Base-by-base conservation (phyloP, 1,139 yeast genomes). In the Hansenula sp. region DNA sequence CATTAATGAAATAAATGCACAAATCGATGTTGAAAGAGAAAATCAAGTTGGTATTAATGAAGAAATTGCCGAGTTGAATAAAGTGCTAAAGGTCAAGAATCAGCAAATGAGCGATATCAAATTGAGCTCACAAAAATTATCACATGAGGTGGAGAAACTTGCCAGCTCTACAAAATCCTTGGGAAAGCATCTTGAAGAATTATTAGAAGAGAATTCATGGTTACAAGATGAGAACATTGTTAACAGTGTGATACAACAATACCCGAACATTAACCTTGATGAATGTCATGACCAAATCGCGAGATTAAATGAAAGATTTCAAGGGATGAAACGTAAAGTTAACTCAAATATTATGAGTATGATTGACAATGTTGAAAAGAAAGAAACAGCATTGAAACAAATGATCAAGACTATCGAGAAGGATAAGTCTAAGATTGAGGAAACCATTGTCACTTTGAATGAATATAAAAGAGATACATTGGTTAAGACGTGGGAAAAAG, bases 351-450 rank as follows among this genome's bases (percentile, higher is more conserved):
- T 93, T 50, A 88, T 91, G 91, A 82, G 84, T 56, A 87, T 90
- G 89, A 89, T 94, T 53, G 98, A 91, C 57, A 87, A 84, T 52
- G 96, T 90, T 18, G 97, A 91, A 61, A 87, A 85, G 72, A 89
- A 90, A 60, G 98, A 91, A 61, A 66, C 74, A 2, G 75, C 93
- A 9, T 72, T 94, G 55, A 83, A 80, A 54, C 77, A 79, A 9
- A 90, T 89, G 91, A 84, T 94, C 47, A 77, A 75, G 45, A 90
- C 96, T 5, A 90, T 94, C 55, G 96, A 87, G 58, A 87, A 83
- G 63, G 99, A 94, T 65, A 90, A 91, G 63, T 68, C 79, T 17
- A 93, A 93, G 69, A 93, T 94, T 55, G 93, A 86, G 54, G 90
- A 87, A 51, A 91, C 98, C 0, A 84, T 93, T 41, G 76, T 73